A percentile compares a stretch with the other conserved stretches of the same genome.
Evolutionary conservation across 1,284 basidiomycete species (phyloP).

Genomic region (Thecaphora thlaspeos): DNA sequence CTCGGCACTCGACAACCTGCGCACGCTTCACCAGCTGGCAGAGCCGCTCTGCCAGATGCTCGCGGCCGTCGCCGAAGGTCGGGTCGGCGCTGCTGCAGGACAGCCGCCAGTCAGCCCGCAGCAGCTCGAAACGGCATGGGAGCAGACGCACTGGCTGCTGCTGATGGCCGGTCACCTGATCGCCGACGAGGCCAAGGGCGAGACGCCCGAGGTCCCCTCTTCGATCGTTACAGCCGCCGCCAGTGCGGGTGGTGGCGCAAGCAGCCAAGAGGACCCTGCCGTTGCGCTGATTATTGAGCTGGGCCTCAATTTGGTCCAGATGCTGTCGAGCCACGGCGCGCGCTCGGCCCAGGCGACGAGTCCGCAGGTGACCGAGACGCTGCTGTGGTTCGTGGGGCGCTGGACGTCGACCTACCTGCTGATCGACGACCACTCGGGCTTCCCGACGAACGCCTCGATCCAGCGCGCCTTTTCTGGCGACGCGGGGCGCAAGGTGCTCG

Average conservation of each 20-base stretch:
- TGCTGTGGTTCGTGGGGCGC: conserved; percentile 47
- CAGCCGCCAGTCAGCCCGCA: conserved; percentile 7
- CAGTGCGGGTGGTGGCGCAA: too few species aligned
- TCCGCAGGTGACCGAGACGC: conserved; percentile 46
- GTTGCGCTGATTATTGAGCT: conserved; percentile 34
- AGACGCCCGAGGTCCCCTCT: conserved; percentile 32
- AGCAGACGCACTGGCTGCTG: conserved; percentile 50
- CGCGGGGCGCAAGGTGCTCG: conserved; percentile 37
- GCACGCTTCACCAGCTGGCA: conserved; percentile 12
- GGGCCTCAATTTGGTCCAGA: conserved; percentile 36
- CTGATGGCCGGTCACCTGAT: conserved; percentile 45
- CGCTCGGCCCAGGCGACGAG: conserved; percentile 30
- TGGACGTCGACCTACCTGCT: conserved; percentile 50
- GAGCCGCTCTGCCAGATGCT: conserved; percentile 29
- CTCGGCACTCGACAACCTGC: conserved; percentile 20
- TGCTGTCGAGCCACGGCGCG: conserved; percentile 24
- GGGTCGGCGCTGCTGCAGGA: too few species aligned
- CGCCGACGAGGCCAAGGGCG: conserved; percentile 40
- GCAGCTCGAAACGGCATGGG: conserved; percentile 42
- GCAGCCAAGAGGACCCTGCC: conserved; percentile 14
- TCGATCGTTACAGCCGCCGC: too few species aligned
- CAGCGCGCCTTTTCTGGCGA: conserved; percentile 30
- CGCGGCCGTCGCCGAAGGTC: conserved; percentile 17
- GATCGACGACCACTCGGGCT: conserved; percentile 14
- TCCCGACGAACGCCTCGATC: conserved; percentile 25